These are phyloP conservation scores for Penicillium sp. DNA, from an alignment of 2,329 filamentous ascomycete genomes.

Conservation along the genomic window DNA sequence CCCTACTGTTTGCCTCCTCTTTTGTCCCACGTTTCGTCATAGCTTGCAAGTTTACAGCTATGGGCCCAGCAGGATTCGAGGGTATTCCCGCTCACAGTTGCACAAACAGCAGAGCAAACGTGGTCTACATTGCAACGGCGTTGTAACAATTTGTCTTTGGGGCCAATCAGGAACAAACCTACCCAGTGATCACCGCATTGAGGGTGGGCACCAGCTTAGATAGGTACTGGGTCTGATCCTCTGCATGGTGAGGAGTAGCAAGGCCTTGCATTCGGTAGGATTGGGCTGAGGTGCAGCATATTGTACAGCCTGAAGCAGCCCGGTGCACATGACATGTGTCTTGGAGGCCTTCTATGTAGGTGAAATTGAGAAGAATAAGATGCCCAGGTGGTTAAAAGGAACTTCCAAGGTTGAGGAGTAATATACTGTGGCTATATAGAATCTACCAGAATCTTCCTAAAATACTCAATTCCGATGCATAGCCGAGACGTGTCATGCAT, in stretches of 20 bases:
- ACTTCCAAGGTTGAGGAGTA: no score
- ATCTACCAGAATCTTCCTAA: no score
- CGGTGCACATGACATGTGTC: neutral
- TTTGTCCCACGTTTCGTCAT: constrained; percentile 1
- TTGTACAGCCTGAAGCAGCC: constrained; percentile 7
- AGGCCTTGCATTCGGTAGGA: neutral
- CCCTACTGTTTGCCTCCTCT: neutral
- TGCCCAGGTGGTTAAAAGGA: no score
- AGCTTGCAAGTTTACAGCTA: neutral
- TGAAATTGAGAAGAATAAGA: no score
- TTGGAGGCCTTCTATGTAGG: neutral
- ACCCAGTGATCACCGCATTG: neutral
- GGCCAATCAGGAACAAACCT: neutral
- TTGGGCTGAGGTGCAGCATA: constrained; percentile 5
- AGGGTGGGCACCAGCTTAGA: neutral
- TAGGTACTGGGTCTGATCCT: neutral
- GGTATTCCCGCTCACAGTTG: constrained; percentile 8
- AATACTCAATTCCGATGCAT: neutral
- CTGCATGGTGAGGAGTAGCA: neutral
- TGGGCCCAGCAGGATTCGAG: constrained; percentile 1
- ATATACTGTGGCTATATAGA: no score
- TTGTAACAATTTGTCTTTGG: neutral
- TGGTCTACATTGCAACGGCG: constrained; percentile 22
- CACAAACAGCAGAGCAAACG: constrained; percentile 14
- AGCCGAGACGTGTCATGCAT: neutral